Conservation (phyloP, 768 basidiomycete species). For the Cyclocybe aegerita region DNA sequence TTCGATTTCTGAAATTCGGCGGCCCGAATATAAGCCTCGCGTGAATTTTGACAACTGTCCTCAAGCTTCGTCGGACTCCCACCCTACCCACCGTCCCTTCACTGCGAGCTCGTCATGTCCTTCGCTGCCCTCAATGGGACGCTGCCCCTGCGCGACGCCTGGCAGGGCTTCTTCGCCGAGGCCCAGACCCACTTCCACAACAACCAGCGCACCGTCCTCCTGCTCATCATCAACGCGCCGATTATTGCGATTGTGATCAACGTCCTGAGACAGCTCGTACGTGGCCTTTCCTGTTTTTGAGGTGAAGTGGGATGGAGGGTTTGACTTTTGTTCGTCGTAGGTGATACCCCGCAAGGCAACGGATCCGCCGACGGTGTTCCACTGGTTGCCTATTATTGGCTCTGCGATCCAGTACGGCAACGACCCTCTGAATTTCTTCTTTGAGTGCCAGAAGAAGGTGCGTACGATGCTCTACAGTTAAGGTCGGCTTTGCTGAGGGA, state of each 20-base stretch:
- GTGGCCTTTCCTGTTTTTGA: not conserved
- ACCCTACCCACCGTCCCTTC: too few relatives aligned
- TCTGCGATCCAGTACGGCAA: slow-evolving; percentile 89
- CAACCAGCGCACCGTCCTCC: slow-evolving; percentile 35
- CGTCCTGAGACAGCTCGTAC: slow-evolving; percentile 76
- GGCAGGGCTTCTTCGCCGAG: slow-evolving; percentile 42
- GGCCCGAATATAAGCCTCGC: slow-evolving; percentile 15
- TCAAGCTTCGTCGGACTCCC: not conserved
- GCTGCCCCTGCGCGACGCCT: slow-evolving; percentile 37
- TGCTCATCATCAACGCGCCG: slow-evolving; percentile 67
- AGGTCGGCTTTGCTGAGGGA: not conserved
- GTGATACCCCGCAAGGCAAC: slow-evolving; percentile 65
- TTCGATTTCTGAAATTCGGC: slow-evolving; percentile 30
- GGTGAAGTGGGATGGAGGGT: not conserved
- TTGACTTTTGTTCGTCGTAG: slow-evolving; percentile 32
- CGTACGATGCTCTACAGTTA: not conserved
- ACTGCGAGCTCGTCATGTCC: slow-evolving; percentile 30
- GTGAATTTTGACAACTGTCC: slow-evolving; percentile 9
- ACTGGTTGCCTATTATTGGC: slow-evolving; percentile 87
- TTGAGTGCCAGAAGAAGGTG: slow-evolving; percentile 76
- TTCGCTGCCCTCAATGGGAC: slow-evolving; percentile 37
- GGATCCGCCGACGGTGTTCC: slow-evolving; percentile 89
- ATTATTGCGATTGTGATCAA: slow-evolving; percentile 70
- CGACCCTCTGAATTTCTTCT: slow-evolving; percentile 90
- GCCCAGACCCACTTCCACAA: slow-evolving; percentile 38